Percentiles rank a stretch among this genome's conserved stretches.
Evolutionary conservation across 2,329 filamentous ascomycete genomes (phyloP).

Genomic region (Trichoderma cornu-damae): DNA sequence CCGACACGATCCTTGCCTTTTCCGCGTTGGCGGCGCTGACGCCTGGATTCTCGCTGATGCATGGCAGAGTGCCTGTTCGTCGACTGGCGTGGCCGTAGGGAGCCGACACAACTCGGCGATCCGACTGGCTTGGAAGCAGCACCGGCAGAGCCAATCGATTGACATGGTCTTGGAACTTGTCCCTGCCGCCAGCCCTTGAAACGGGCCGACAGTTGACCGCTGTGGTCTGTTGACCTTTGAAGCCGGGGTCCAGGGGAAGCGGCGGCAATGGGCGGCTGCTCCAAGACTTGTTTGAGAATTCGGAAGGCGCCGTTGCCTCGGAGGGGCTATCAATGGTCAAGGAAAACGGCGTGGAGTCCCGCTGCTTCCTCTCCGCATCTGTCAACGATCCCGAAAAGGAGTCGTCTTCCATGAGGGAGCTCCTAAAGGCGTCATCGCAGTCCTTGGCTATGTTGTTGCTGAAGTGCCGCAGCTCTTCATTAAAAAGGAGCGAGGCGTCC

Average conservation of each 20-base stretch:
- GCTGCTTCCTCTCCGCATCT: slow-evolving; percentile 29
- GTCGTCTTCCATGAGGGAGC: slow-evolving; percentile 45
- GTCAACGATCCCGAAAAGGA: slow-evolving; percentile 34
- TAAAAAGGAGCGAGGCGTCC: slow-evolving; percentile 39
- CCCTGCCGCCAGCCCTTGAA: slow-evolving; percentile 24
- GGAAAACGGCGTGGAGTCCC: slow-evolving; percentile 40
- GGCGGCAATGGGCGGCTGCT: slow-evolving; percentile 49
- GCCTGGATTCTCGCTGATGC: slow-evolving; percentile 43
- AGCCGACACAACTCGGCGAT: slow-evolving; percentile 48
- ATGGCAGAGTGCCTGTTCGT: slow-evolving; percentile 40
- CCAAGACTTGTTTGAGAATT: slow-evolving; percentile 37
- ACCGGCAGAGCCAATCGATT: slow-evolving; percentile 31
- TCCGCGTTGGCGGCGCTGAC: slow-evolving; percentile 25
- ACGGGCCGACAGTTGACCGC: slow-evolving; percentile 23
- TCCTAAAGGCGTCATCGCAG: slow-evolving; percentile 88
- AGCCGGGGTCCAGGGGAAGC: slow-evolving; percentile 35
- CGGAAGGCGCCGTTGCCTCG: slow-evolving; percentile 27
- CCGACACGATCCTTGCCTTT: slow-evolving; percentile 44
- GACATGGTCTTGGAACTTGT: slow-evolving; percentile 22
- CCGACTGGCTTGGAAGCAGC: slow-evolving; percentile 32
- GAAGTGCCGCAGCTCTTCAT: slow-evolving; percentile 76
- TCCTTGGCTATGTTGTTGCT: slow-evolving; percentile 82
- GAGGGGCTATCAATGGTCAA: slow-evolving; percentile 36
- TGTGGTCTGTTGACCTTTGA: slow-evolving; percentile 21
- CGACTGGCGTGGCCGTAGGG: slow-evolving; percentile 42